Base-by-base conservation (phyloP, 1,284 basidiomycete genomes). In the Microbotryum scabiosae region DNA sequence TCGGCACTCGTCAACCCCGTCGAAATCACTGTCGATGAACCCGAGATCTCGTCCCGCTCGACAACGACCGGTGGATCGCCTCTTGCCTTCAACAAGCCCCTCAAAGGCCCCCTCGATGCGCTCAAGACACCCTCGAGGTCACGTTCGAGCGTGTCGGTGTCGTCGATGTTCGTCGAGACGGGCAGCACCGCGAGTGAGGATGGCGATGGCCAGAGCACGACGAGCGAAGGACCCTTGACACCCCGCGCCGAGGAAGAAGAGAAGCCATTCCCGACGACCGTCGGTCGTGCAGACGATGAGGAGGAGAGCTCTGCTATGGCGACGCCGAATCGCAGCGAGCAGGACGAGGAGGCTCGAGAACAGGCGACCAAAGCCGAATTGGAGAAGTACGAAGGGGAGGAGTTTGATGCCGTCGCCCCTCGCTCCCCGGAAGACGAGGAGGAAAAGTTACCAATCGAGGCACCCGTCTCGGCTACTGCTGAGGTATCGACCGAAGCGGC, bases 141-240 rank as follows among this genome's bases (percentile, higher is more conserved):
- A 3, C 56, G 30, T 6, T 60, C 57, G 3, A 48, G 55, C 26
- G 44, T 53, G 2, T 67, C 65, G 2, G 51, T 67, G 32, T 67
- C 65, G 1, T 67, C 65, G 5, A 47, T 67, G 47, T 25, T 48
- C 30, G 65, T 67, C 44, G 65, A 67, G 47, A 21, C 28, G n/a
- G 57, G 57, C 3, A 47, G 51, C 57, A 44, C 23, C 8, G n/a
- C 57, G 26, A 59, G 44, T 18, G 55, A 56, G 9, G 55, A 45
- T 6, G 30, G 21, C n/a, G 45, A 23, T 4, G 36, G 20, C 8
- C 23, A 36, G n/a, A 47, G 41, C 28, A 54, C 36, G 36, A 41
- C 36, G 36, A 41, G 36, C 36, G 36, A 18, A 16, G 36, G 36
- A 12, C 36, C 36, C 36, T 41, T 41, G 36, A 41, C 36, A 41